Base-by-base conservation (phyloP, 441 rosid species). In the Adansonia rubrostipa region DNA sequence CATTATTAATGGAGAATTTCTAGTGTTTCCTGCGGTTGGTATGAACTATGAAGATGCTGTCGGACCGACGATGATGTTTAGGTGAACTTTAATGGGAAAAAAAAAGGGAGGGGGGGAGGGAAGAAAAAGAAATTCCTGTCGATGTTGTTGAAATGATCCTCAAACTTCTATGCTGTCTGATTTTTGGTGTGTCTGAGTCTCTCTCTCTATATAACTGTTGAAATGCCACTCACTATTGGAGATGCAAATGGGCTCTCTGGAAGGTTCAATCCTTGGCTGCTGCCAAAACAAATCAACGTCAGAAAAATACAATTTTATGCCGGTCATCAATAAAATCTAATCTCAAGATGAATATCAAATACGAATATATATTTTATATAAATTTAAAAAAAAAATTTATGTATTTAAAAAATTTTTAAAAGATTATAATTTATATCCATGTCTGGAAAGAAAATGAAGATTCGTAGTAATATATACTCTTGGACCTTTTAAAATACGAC, bases 211-310 rank as follows among this genome's bases (percentile, higher is more conserved):
- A 82, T 90, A 82, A 77, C 92, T 71, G 89, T 89, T 11, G 97
- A 89, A 83, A 93, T 92, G 45, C 92, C 87, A 45, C 87, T 88
- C 74, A 90, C 86, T 24, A 82, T 78, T 14, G 86, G 75, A 77
- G 92, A 79, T 50, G 98, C 91, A 82, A 95, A 95, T 1, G 97
- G 98, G 86, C 96, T 93, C 78, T 95, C 97, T 0, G 99, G 99
- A 80, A 93, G 96, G 77, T 90, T 82, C 45, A 88, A 73, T 78
- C 88, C 93, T 79, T 88, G 90, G 84, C 84, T 88, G 86, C 90
- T 54, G 76, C 36, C 73, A 81, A 17, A 58, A 19, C 13, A 14
- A 48, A 20, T 36, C 28, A 15, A 51, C 33, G 68, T 65, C 36
- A 50, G 62, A 53, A 76, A 78, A 76, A 78, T 3, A 17, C 36